Conservation (phyloP, 805 yeast genomes). For the Metschnikowia gelsemii region DNA sequence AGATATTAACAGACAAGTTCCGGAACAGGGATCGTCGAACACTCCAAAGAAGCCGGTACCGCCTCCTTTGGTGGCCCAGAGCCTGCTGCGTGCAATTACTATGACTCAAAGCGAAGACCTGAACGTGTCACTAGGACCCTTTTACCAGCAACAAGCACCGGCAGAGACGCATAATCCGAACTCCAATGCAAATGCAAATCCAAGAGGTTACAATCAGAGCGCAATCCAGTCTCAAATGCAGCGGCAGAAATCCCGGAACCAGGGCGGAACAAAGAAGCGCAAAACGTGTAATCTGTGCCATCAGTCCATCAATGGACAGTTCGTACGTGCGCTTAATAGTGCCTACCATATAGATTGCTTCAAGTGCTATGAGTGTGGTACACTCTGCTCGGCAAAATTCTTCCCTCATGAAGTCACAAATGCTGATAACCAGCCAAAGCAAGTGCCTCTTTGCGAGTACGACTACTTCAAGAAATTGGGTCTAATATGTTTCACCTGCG, state of each 20-base stretch:
- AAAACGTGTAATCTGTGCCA: constrained; percentile 41
- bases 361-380: constrained; percentile 79
- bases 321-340: constrained; percentile 78
- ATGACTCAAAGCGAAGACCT: constrained; percentile 5
- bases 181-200: neutral
- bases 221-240: constrained; percentile 3
- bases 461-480: constrained; percentile 86
- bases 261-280: constrained; percentile 22
- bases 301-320: constrained; percentile 54
- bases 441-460: constrained; percentile 76
- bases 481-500: constrained; percentile 83
- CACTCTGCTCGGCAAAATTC: constrained; percentile 79
- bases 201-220: neutral
- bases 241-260: constrained; percentile 5
- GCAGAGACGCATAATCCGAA: neutral
- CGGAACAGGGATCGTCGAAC: too few species aligned
- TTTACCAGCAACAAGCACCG: neutral
- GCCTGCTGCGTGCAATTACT: constrained; percentile 8
- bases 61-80: constrained; percentile 5
- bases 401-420: constrained; percentile 64
- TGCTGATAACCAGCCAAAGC: constrained; percentile 10
- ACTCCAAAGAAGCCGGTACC: constrained; percentile 2
- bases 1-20: too few species aligned
- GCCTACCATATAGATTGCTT: constrained; percentile 88
- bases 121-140: neutral